A percentile compares a stretch with the other conserved stretches of the same genome.
phyloP scores from a whole-genome alignment of 495 filamentous ascomycete genomes.

The Xylaria palmicola region DNA sequence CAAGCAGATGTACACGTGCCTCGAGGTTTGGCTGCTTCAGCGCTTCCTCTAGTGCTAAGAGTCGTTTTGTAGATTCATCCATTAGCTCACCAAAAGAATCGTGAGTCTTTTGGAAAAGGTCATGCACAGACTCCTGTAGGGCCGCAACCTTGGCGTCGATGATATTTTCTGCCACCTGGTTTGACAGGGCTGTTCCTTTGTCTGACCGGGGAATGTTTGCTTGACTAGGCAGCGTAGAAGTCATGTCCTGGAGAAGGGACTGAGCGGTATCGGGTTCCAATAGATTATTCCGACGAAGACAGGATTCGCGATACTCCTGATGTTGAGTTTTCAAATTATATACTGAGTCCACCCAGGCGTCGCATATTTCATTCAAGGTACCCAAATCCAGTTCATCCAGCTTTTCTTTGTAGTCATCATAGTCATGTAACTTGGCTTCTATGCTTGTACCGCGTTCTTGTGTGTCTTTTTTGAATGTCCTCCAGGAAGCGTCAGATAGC shows the following conservation, averaged over 20 bases:
- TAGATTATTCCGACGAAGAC: constrained; percentile 1
- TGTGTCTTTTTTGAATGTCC: background rate
- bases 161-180: background rate
- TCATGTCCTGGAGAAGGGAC: background rate
- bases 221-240: background rate
- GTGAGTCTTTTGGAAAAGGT: background rate
- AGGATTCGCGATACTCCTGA: constrained; percentile 5
- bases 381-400: constrained; percentile 28
- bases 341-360: constrained; percentile 17
- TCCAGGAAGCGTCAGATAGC: background rate
- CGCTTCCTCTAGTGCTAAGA: background rate
- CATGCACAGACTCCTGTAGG: background rate
- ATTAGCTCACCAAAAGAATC: background rate
- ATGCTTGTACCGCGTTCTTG: background rate
- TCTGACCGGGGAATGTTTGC: background rate
- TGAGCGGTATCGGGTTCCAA: constrained; percentile 3
- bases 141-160: background rate
- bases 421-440: constrained; percentile 11
- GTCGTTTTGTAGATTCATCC: background rate
- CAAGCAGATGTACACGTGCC: background rate
- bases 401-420: constrained; percentile 14
- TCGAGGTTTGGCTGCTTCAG: background rate
- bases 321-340: constrained; percentile 25
- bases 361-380: constrained; percentile 22
- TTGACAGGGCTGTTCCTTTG: background rate